Conservation (phyloP, 768 basidiomycete species). For the Strobilomyces confusus region DNA sequence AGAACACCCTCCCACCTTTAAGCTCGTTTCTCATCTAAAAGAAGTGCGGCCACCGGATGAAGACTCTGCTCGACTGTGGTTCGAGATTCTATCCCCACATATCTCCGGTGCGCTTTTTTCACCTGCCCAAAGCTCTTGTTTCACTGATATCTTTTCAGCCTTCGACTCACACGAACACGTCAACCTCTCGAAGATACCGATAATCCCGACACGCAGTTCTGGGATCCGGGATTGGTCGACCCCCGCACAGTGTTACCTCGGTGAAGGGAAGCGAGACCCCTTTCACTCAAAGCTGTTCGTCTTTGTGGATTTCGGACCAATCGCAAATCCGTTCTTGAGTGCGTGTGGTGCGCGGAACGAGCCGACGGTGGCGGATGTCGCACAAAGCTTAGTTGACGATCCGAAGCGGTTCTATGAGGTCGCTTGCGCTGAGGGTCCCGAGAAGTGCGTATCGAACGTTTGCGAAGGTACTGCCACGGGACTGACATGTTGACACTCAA, state of each 20-base stretch:
- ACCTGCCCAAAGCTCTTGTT: too few relatives aligned
- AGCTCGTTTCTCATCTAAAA: not conserved
- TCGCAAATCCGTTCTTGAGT: not conserved
- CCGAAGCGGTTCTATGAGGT: not conserved
- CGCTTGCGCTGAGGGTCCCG: not conserved
- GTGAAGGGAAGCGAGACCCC: not conserved
- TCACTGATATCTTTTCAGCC: not conserved
- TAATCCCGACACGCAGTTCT: not conserved
- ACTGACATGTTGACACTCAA: not conserved
- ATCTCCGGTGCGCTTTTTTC: not conserved
- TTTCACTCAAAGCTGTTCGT: not conserved
- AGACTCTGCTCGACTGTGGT: not conserved
- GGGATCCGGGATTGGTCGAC: too few relatives aligned
- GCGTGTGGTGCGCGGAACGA: constrained; percentile 1
- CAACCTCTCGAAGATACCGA: not conserved
- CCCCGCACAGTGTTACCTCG: too few relatives aligned
- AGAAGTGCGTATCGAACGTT: not conserved
- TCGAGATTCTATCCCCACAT: not conserved
- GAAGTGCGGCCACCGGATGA: not conserved
- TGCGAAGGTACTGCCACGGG: too few relatives aligned
- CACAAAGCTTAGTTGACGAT: not conserved
- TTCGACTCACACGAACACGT: not conserved
- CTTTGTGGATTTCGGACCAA: constrained; percentile 1
- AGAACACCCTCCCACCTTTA: not conserved
- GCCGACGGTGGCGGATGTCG: not conserved